Evolutionary conservation across 805 yeast genomes (phyloP).

Genomic region (Candida xyloterini): DNA sequence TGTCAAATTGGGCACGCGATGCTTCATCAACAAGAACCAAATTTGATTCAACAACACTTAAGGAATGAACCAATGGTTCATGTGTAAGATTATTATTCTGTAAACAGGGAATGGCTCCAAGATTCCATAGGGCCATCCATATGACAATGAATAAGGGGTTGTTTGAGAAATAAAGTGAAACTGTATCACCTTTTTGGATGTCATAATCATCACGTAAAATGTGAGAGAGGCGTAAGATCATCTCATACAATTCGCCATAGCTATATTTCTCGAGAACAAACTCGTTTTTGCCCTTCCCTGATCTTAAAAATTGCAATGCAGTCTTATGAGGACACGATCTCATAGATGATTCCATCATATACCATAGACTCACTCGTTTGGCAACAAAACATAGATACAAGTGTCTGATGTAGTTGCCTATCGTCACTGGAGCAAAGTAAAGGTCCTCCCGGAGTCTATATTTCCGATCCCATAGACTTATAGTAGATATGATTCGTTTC

Average conservation of each 20-base stretch:
- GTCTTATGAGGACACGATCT: constrained; percentile 43
- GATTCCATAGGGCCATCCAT: constrained; percentile 87
- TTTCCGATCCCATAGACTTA: constrained; percentile 37
- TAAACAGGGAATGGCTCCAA: constrained; percentile 88
- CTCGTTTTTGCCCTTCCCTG: constrained; percentile 37
- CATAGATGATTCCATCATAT: constrained; percentile 59
- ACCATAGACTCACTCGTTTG: constrained; percentile 63
- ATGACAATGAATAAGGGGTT: constrained; percentile 76
- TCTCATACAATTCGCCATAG: constrained; percentile 63
- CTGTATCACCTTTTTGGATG: constrained; percentile 60
- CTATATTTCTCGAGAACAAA: constrained; percentile 64
- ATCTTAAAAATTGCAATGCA: constrained; percentile 66
- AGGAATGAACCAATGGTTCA: constrained; percentile 73
- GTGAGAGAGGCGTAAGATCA: constrained; percentile 62
- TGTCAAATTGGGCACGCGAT: constrained; percentile 41
- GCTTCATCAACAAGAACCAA: constrained; percentile 75
- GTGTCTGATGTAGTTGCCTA: constrained; percentile 41
- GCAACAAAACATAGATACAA: constrained; percentile 32
- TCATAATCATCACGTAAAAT: constrained; percentile 62
- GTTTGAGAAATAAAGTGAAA: constrained; percentile 76
- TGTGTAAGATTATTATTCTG: constrained; percentile 77
- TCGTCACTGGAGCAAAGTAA: constrained; percentile 43
- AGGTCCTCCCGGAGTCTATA: constrained; percentile 50
- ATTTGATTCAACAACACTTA: constrained; percentile 60
- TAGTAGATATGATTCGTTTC: background rate